Percentiles rank a stretch among this genome's conserved stretches.
phyloP scores from a whole-genome alignment of 495 filamentous ascomycete genomes.

The Podospora didyma region DNA sequence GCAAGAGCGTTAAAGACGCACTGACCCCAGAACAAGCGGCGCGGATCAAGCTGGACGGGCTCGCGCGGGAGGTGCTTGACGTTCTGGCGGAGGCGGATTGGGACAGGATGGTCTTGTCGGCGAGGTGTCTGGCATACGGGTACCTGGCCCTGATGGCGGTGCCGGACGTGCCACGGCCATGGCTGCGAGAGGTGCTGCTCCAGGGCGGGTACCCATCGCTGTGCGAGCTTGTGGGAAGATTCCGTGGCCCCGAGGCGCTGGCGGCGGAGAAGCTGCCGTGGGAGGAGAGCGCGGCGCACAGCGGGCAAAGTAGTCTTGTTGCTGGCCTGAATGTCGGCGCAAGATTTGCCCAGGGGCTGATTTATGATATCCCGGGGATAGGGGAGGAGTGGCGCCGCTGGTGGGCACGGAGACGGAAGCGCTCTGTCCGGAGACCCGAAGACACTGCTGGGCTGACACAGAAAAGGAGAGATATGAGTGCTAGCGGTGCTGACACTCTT shows the following conservation, averaged over 20 bases:
- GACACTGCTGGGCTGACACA: not conserved
- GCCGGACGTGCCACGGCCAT: constrained; percentile 65
- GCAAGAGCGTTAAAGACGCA: constrained; percentile 19
- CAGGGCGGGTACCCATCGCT: constrained; percentile 52
- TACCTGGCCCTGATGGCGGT: constrained; percentile 72
- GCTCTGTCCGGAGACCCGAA: constrained; percentile 5
- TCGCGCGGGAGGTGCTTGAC: constrained; percentile 64
- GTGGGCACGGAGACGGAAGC: constrained; percentile 12
- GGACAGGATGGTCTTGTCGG: constrained; percentile 46
- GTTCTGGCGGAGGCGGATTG: constrained; percentile 61
- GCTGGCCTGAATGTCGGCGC: not conserved
- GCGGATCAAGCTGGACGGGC: constrained; percentile 64
- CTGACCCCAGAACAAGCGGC: constrained; percentile 46
- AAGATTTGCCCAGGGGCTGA: constrained; percentile 8
- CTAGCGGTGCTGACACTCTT: constrained; percentile 9
- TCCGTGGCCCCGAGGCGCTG: constrained; percentile 26
- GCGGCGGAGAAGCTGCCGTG: not conserved
- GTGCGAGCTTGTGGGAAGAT: constrained; percentile 48
- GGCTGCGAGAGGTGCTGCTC: constrained; percentile 62
- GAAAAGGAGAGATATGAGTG: not conserved
- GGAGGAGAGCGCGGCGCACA: constrained; percentile 17
- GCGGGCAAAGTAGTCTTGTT: not conserved
- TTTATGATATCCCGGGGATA: constrained; percentile 6
- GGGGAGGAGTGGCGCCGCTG: constrained; percentile 12
- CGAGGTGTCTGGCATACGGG: constrained; percentile 76